phyloP scores from a whole-genome alignment of 2,329 filamentous ascomycete species.

The Nemania abortiva region DNA sequence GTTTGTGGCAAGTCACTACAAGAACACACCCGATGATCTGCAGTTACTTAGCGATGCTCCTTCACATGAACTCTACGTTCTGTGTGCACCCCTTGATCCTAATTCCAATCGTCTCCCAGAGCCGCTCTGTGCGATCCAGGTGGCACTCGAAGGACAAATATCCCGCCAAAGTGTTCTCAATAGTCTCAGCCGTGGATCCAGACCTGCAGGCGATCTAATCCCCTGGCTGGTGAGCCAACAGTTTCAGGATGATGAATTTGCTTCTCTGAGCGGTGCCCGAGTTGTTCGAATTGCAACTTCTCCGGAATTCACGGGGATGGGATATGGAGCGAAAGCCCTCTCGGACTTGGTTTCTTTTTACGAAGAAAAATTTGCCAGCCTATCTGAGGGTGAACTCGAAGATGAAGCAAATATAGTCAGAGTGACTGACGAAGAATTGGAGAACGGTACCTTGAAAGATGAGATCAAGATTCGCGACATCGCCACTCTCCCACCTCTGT shows the following conservation, averaged over 20 bases:
- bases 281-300: constrained; percentile 96
- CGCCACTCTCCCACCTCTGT: constrained; percentile 90
- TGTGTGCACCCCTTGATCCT: constrained; percentile 82
- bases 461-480: constrained; percentile 94
- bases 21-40: constrained; percentile 97
- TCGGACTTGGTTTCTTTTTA: constrained; percentile 92
- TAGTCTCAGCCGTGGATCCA: constrained; percentile 86
- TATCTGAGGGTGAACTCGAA: constrained; percentile 76
- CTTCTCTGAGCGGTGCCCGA: constrained; percentile 89
- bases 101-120: constrained; percentile 86
- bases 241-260: constrained; percentile 98
- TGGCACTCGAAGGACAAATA: constrained; percentile 94
- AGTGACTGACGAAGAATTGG: constrained; percentile 85
- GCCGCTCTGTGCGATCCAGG: constrained; percentile 93
- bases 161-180: constrained; percentile 93
- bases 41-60: constrained; percentile 98
- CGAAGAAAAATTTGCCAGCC: constrained; percentile 87
- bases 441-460: constrained; percentile 79
- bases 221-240: constrained; percentile 98
- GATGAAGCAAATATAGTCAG: constrained; percentile 76
- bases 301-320: constrained; percentile 91
- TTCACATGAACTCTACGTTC: constrained; percentile 94
- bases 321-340: constrained; percentile 90
- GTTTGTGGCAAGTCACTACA: constrained; percentile 96
- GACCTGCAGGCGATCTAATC: constrained; percentile 92